Conservation (phyloP, 306 rosid genomes). For the Rosa rugosa region DNA sequence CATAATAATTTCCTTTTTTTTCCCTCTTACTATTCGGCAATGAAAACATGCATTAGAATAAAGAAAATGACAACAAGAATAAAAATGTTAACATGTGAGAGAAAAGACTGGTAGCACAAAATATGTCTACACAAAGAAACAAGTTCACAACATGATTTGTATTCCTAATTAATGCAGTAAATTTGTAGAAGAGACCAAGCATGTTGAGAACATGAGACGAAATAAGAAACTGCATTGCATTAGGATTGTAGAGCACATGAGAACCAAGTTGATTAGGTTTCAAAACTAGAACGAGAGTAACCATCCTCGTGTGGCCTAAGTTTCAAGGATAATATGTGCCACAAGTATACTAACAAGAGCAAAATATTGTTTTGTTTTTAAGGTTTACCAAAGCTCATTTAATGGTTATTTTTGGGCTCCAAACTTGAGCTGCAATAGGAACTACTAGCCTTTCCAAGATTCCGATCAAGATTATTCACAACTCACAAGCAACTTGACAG, state of each 20-base stretch:
- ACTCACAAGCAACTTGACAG: neutral
- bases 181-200: neutral
- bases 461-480: neutral
- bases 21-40: neutral
- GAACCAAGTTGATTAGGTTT: neutral
- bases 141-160: neutral
- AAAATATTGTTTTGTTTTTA: too few species aligned
- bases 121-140: neutral
- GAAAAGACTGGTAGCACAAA: neutral
- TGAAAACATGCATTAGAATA: neutral
- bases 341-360: neutral
- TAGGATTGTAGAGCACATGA: neutral
- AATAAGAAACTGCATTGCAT: neutral
- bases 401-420: neutral
- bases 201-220: neutral
- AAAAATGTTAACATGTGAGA: neutral
- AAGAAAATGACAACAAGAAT: neutral
- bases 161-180: neutral
- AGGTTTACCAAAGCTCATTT: too few species aligned
- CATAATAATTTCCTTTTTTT: neutral
- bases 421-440: neutral
- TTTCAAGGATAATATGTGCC: neutral
- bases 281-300: neutral
- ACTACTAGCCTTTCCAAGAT: neutral
- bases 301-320: neutral